Base-by-base conservation (phyloP, 306 rosid genomes). In the Rubus idaeus region DNA sequence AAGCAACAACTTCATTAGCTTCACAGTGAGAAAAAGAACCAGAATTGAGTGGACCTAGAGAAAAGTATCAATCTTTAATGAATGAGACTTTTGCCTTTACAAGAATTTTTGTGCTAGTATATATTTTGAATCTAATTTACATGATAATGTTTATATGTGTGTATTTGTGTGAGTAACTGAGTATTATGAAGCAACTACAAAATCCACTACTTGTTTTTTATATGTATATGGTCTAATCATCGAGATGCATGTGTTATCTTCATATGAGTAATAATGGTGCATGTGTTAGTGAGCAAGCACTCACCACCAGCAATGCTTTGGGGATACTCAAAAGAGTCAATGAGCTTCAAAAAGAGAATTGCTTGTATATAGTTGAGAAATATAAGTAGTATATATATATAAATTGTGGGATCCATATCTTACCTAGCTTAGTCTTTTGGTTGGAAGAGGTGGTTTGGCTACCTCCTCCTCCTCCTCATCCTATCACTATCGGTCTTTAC, bases 231-330 rank as follows among this genome's bases (percentile, higher is more conserved):
- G 69, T 78, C 80, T 68, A 84, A 82, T 77, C 83, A 81, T 83
- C 70, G 87, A 84, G 88, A 84, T 80, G 86, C 91, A 87, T 87
- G 88, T 85, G 90, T 89, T 81, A 80, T 78, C 86, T 76, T 89
- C 83, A 83, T 76, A 77, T 55, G 70, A 76, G 85, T 78, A 79
- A 91, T 89, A 83, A 89, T 86, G 87, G 86, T 87, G 83, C 94
- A 83, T 85, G 88, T 86, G 91, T 80, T 69, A 70, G 83, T 80
- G 86, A 80, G 87, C 76, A 80, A 83, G 78, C 75, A 80, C 90
- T 61, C 70, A 86, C 92, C 97, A 86, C 91, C 97, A 88, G 87
- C 88, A 88, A 88, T 85, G 92, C 97, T 89, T 89, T 76, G 82
- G 84, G 73, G 77, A 69, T 85, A 89, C 97, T 91, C 92, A 80